Evolutionary conservation across 352 stramenopile species (phyloP).

Genomic region (Pythium graminicola): DNA sequence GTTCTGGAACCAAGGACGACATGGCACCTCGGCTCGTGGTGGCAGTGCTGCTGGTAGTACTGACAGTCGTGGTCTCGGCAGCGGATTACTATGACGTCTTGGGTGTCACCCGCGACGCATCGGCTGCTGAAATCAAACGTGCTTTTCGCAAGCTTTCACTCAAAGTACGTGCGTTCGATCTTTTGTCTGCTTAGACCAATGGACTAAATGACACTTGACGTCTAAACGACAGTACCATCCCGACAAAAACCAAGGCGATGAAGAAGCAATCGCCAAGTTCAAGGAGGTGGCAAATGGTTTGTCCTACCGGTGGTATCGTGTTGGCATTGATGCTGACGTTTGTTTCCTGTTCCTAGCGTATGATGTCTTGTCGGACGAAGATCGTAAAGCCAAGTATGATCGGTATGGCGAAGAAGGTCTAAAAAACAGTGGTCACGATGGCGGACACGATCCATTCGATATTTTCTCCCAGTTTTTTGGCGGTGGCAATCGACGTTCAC

Average conservation of each 20-base stretch:
- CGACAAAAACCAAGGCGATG: slow-evolving; percentile 86
- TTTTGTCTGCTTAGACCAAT: not conserved
- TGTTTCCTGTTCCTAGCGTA: slow-evolving; percentile 74
- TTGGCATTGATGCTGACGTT: too few relatives aligned
- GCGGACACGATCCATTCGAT: slow-evolving; percentile 66
- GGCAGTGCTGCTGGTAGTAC: slow-evolving; percentile 21
- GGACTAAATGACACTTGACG: not conserved
- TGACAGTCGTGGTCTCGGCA: slow-evolving; percentile 16
- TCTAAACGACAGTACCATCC: slow-evolving; percentile 75
- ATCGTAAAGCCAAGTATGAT: slow-evolving; percentile 88
- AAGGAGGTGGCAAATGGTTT: slow-evolving; percentile 68
- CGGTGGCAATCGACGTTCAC: slow-evolving; percentile 33
- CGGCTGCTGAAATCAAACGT: slow-evolving; percentile 67
- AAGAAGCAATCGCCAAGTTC: slow-evolving; percentile 83
- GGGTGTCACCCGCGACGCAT: slow-evolving; percentile 55
- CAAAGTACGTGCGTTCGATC: slow-evolving; percentile 37
- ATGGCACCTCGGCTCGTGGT: not conserved
- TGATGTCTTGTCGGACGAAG: slow-evolving; percentile 87
- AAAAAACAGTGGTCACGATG: slow-evolving; percentile 32
- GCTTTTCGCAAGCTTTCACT: slow-evolving; percentile 87
- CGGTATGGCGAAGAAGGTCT: slow-evolving; percentile 88
- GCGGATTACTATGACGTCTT: slow-evolving; percentile 74
- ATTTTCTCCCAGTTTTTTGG: slow-evolving; percentile 80
- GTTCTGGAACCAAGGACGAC: not conserved
- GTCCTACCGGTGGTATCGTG: not conserved